A percentile compares a stretch with the other conserved stretches of the same genome.
These are phyloP conservation scores for Bjerkandera adusta DNA, from an alignment of 1,284 basidiomycete species.

Conservation along the genomic window DNA sequence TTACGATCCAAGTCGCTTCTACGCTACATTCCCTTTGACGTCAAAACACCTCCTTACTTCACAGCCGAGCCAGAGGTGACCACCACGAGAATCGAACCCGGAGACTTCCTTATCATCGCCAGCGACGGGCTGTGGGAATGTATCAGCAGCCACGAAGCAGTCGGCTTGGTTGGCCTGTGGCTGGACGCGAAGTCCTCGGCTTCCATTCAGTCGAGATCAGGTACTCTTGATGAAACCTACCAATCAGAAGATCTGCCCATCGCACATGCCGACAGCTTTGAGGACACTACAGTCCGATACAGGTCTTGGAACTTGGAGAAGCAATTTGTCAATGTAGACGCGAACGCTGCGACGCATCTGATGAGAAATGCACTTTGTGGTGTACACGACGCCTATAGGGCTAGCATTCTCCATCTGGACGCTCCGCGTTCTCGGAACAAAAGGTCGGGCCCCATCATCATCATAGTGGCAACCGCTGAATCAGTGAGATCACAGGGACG, in stretches of 20 bases:
- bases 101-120: slow-evolving; percentile 56
- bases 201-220: too few relatives aligned
- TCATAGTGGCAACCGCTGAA: too few relatives aligned
- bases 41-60: slow-evolving; percentile 49
- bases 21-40: slow-evolving; percentile 24
- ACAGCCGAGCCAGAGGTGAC: slow-evolving; percentile 60
- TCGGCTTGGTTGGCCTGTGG: slow-evolving; percentile 54
- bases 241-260: too few relatives aligned
- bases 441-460: too few relatives aligned
- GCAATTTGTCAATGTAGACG: slow-evolving; percentile 42
- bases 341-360: slow-evolving; percentile 53
- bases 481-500: slow-evolving; percentile 26
- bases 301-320: slow-evolving; percentile 40
- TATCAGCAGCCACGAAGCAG: slow-evolving; percentile 56
- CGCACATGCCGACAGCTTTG: too few relatives aligned
- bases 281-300: slow-evolving; percentile 25
- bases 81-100: slow-evolving; percentile 33
- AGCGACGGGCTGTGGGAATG: slow-evolving; percentile 60
- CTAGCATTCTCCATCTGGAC: too few relatives aligned
- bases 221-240: too few relatives aligned
- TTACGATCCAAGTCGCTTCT: slow-evolving; percentile 35
- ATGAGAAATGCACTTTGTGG: slow-evolving; percentile 62
- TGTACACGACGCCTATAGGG: too few relatives aligned
- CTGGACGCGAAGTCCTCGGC: slow-evolving; percentile 20
- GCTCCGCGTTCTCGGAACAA: too few relatives aligned